Conservation (phyloP, 2,329 filamentous ascomycete species). For the Colletotrichum somersetense region DNA sequence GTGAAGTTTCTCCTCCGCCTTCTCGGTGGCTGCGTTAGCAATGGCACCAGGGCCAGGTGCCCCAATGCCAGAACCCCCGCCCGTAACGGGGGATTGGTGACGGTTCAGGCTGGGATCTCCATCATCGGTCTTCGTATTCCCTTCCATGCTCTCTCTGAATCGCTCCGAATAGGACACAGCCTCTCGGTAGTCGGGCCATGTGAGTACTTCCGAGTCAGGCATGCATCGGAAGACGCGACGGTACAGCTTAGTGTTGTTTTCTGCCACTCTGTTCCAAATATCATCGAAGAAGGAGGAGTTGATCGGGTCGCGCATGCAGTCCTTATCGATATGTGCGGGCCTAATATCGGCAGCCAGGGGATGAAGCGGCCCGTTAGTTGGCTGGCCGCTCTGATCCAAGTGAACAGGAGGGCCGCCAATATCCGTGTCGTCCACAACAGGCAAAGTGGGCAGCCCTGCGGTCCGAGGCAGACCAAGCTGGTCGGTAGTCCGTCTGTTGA, state of each 20-base stretch:
- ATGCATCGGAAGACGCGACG: conserved; percentile 95
- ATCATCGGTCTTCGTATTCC: conserved; percentile 67
- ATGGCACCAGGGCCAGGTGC: conserved; percentile 57
- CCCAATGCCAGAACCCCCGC: conserved; percentile 57
- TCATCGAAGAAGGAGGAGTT: conserved; percentile 86
- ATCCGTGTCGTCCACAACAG: conserved; percentile 81
- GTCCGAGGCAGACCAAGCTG: conserved; percentile 76
- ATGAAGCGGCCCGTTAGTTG: conserved; percentile 60
- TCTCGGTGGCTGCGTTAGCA: conserved; percentile 53
- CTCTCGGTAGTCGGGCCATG: conserved; percentile 93
- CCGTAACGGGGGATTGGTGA: conserved; percentile 47
- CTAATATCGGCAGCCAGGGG: conserved; percentile 76
- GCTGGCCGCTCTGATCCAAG: conserved; percentile 65
- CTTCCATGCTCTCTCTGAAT: conserved; percentile 77
- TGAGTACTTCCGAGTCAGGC: conserved; percentile 94
- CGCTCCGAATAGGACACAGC: conserved; percentile 81
- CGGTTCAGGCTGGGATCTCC: conserved; percentile 58
- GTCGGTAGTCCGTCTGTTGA: conserved; percentile 72
- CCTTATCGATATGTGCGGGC: conserved; percentile 80
- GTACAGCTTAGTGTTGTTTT: conserved; percentile 96
- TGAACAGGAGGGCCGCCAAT: conserved; percentile 80
- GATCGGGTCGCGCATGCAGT: conserved; percentile 95
- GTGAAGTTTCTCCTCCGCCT: conserved; percentile 49
- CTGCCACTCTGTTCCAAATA: conserved; percentile 87
- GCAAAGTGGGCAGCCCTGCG: conserved; percentile 78